Conservation (phyloP, 129 eudicot species). For the Flaveria bidentis region DNA sequence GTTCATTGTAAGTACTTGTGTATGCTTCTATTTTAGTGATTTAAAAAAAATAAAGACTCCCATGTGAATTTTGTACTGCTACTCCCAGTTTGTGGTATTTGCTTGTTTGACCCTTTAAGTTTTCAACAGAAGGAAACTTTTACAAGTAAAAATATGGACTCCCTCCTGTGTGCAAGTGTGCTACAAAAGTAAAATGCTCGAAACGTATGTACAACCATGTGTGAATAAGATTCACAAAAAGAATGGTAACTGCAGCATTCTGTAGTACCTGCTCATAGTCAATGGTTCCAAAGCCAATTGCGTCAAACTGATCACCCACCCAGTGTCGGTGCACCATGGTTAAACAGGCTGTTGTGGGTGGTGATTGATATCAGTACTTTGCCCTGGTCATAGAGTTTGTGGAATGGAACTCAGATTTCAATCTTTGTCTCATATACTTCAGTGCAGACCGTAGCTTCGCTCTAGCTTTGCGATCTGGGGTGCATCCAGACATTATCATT, state of each 20-base stretch:
- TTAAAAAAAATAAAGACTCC: not conserved
- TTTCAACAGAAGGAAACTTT: not conserved
- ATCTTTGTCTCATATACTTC: slow-evolving; percentile 74
- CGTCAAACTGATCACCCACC: not conserved
- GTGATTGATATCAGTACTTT: slow-evolving; percentile 16
- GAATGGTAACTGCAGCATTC: slow-evolving; percentile 10
- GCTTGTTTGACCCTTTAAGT: not conserved
- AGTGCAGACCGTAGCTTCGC: slow-evolving; percentile 92
- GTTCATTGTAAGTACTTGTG: not conserved
- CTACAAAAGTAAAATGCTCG: not conserved
- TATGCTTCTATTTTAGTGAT: not conserved
- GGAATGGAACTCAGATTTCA: slow-evolving; percentile 42
- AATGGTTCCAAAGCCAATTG: not conserved
- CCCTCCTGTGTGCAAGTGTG: slow-evolving; percentile 32
- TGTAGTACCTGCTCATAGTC: slow-evolving; percentile 14
- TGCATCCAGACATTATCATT: slow-evolving; percentile 88
- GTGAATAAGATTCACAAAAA: not conserved
- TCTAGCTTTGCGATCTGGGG: slow-evolving; percentile 92
- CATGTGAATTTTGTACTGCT: not conserved
- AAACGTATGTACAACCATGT: no score
- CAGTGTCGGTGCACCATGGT: slow-evolving; percentile 18
- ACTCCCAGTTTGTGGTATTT: not conserved
- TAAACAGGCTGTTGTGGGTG: slow-evolving; percentile 14
- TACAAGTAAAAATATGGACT: not conserved
- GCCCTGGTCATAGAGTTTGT: slow-evolving; percentile 18